Base-by-base conservation (phyloP, 768 basidiomycete species). In the Suillus subluteus region DNA sequence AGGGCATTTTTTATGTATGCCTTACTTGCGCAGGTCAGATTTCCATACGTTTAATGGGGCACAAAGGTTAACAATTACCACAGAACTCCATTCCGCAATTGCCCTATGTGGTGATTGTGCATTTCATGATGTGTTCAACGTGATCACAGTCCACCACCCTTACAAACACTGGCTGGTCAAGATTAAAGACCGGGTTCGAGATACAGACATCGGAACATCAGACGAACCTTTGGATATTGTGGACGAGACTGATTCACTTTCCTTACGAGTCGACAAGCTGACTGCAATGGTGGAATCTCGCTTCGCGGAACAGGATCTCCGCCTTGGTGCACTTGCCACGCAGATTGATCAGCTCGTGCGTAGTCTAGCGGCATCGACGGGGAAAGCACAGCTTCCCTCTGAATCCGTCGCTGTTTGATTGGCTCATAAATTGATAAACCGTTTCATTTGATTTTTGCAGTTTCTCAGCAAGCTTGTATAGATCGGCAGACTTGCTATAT, bases 251-350 rank as follows among this genome's bases (percentile, higher is more conserved):
- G 12, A 16, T 12, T 59, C 38, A 2, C 40, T 59, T 11, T 41
- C 58, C 15, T 41, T 6, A 9, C 58, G 58, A 40, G 58, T 40
- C 23, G 38, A 59, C 12, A 59, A 40, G 5, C 26, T 59, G 23
- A 16, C 26, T 41, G 58, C 40, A 3, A 41, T 41, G 40, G 23
- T 59, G 58, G 58, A 59, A 58, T 58, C 38, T 58, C 56, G 56
- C 37, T 38, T 58, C 37, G 13, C 7, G 15, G 58, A 58, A 26
- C 58, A 16, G 15, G 38, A 59, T 40, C 58, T 15, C 38, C 38
- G 38, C 3, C 58, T 59, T 18, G 18, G 9, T 26, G 23, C 15
- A 41, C 23, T 26, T n/a, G 2, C 35, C 2, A 13, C 55, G 11
- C 55, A 56, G 55, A 12, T 35, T 12, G 55, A 35, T 12, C 11